phyloP scores from a whole-genome alignment of 768 basidiomycete species.

The Cantharellus cinnabarinus region DNA sequence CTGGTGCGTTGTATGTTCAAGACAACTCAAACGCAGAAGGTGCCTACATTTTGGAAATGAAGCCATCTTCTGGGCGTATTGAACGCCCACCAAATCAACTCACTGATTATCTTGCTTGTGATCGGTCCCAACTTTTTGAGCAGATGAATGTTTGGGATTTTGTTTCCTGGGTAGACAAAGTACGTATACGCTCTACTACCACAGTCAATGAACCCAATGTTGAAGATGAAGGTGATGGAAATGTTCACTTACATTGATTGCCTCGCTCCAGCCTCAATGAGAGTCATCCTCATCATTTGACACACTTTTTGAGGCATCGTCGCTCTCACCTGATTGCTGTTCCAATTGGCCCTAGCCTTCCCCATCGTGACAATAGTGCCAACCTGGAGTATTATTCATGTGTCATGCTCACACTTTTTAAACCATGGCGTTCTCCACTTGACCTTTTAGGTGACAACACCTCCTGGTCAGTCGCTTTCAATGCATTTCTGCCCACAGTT shows the following conservation, averaged over 20 bases:
- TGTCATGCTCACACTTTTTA: constrained; percentile 25
- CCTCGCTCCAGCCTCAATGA: background rate
- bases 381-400: constrained; percentile 13
- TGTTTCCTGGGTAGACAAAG: background rate
- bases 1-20: background rate
- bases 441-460: constrained; percentile 12
- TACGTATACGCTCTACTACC: constrained; percentile 8
- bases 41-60: background rate
- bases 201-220: constrained; percentile 5
- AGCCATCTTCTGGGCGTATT: background rate
- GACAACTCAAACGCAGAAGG: background rate
- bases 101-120: constrained; percentile 11
- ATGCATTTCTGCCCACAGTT: background rate
- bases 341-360: constrained; percentile 19
- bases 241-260: too few relatives aligned
- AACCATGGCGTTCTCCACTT: constrained; percentile 18
- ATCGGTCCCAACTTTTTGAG: background rate
- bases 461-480: constrained; percentile 18
- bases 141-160: background rate
- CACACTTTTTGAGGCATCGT: constrained; percentile 8
- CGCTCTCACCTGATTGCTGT: constrained; percentile 13
- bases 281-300: constrained; percentile 8
- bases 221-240: background rate
- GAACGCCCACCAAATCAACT: background rate
- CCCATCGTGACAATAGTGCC: constrained; percentile 14